These are phyloP conservation scores for Penicillium subrubescens DNA, from an alignment of 495 filamentous ascomycete species.

Conservation along the genomic window DNA sequence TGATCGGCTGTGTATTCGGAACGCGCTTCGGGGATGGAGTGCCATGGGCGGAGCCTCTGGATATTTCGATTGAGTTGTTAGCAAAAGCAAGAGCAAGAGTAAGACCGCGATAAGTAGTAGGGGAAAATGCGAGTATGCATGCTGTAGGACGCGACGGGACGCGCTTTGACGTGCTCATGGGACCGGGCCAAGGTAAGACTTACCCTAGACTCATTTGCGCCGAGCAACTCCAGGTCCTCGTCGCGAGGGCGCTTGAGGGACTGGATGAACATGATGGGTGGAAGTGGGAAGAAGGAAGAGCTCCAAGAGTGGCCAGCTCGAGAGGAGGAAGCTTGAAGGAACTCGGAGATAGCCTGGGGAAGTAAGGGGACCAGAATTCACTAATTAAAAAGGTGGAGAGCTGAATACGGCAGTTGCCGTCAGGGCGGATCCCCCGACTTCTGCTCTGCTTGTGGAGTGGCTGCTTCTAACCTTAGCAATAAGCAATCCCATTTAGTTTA, in stretches of 20 bases:
- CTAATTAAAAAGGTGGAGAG: slow-evolving; percentile 3
- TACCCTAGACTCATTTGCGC: slow-evolving; percentile 9
- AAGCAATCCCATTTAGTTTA: not conserved
- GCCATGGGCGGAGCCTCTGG: slow-evolving; percentile 7
- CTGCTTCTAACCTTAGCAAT: no score
- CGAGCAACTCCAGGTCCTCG: slow-evolving; percentile 2
- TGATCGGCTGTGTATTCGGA: slow-evolving; percentile 16
- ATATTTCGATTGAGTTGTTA: not conserved
- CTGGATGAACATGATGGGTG: slow-evolving; percentile 4
- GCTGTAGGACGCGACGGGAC: not conserved
- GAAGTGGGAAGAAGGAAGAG: not conserved
- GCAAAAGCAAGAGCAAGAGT: not conserved
- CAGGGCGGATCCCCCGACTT: not conserved
- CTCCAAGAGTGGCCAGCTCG: not conserved
- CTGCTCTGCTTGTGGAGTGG: no score
- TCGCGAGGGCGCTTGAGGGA: slow-evolving; percentile 17
- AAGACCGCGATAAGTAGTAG: not conserved
- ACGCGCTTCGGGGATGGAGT: slow-evolving; percentile 11
- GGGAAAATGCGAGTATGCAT: not conserved
- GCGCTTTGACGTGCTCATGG: not conserved
- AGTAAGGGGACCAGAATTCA: not conserved
- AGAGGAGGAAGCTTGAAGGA: not conserved
- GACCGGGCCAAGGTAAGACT: not conserved
- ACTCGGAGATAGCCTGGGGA: not conserved
- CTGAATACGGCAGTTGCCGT: slow-evolving; percentile 12